A percentile compares a stretch with the other conserved stretches of the same genome.
These are phyloP conservation scores for Penicillium lagena DNA, from an alignment of 495 filamentous ascomycete genomes.

Conservation along the genomic window DNA sequence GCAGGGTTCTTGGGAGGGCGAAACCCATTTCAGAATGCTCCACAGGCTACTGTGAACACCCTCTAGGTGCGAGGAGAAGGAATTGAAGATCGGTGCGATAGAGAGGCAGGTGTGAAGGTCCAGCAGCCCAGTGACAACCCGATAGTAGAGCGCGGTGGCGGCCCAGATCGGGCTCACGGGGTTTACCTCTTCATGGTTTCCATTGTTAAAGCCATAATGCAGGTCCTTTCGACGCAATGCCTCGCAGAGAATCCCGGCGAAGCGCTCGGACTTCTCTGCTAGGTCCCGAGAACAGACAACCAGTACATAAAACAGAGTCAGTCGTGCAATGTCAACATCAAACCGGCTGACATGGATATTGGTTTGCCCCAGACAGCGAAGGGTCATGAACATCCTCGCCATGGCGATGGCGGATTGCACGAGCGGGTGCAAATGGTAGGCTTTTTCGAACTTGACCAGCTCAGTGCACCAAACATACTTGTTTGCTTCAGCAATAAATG, in stretches of 20 bases:
- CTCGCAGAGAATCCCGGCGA: conserved; percentile 3
- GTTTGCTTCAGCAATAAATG: not conserved
- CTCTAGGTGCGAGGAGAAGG: not conserved
- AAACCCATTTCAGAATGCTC: not conserved
- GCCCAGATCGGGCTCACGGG: conserved; percentile 2
- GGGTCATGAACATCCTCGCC: conserved; percentile 2
- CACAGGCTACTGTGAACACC: not conserved
- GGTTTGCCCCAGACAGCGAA: conserved; percentile 1
- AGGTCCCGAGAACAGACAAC: not conserved
- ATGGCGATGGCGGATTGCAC: conserved; percentile 4
- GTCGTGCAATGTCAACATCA: not conserved
- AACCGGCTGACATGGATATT: not conserved
- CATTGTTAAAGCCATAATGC: not conserved
- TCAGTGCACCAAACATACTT: not conserved
- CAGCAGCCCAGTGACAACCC: conserved; percentile 1
- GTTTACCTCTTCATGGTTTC: not conserved
- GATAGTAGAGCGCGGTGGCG: conserved; percentile 13
- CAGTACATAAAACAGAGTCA: conserved; percentile 5
- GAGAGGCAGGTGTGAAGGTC: not conserved
- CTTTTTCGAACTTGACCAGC: not conserved
- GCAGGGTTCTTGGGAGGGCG: not conserved
- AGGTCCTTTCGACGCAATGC: conserved; percentile 1
- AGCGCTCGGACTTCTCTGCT: not conserved
- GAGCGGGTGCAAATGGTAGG: not conserved
- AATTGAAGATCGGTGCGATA: conserved; percentile 5